phyloP scores from a whole-genome alignment of 2,329 filamentous ascomycete genomes.

The Diaporthe citri region DNA sequence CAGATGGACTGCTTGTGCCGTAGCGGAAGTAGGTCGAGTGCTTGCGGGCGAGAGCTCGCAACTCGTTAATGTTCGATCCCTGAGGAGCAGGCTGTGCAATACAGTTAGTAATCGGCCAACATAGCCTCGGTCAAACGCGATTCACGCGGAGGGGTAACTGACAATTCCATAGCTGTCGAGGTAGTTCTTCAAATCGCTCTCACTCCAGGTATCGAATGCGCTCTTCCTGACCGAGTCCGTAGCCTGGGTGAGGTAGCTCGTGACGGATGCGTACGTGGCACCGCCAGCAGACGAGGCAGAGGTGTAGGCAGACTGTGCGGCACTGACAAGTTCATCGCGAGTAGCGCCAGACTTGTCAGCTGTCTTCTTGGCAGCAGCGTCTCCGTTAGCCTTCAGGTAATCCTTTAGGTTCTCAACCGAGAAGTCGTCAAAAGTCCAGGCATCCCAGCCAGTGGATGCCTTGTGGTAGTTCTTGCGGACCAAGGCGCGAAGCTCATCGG shows the following conservation, averaged over 20 bases:
- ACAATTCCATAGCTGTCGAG: slow-evolving; percentile 83
- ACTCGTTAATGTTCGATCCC: slow-evolving; percentile 75
- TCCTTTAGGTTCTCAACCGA: slow-evolving; percentile 77
- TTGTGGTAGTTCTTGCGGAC: slow-evolving; percentile 82
- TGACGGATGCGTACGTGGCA: slow-evolving; percentile 73
- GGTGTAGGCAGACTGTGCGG: slow-evolving; percentile 71
- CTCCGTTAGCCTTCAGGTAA: slow-evolving; percentile 65
- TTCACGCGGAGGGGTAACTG: slow-evolving; percentile 42
- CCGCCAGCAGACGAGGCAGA: slow-evolving; percentile 72
- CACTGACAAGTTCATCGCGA: slow-evolving; percentile 79
- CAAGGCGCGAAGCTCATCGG: slow-evolving; percentile 78
- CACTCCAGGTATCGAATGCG: slow-evolving; percentile 80
- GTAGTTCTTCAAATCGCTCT: slow-evolving; percentile 81
- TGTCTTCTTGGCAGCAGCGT: slow-evolving; percentile 68
- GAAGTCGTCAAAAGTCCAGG: slow-evolving; percentile 86
- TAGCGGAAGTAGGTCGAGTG: slow-evolving; percentile 83
- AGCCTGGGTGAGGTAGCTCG: slow-evolving; percentile 75
- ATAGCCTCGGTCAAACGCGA: slow-evolving; percentile 16
- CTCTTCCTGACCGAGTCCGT: slow-evolving; percentile 75
- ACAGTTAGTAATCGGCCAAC: slow-evolving; percentile 41
- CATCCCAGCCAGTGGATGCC: slow-evolving; percentile 74
- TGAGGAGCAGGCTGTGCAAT: slow-evolving; percentile 67
- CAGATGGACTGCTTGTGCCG: slow-evolving; percentile 75
- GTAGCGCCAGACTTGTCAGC: slow-evolving; percentile 73
- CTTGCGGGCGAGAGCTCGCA: slow-evolving; percentile 78